A percentile compares a stretch with the other conserved stretches of the same genome.
Conservation (phyloP, 2,329 filamentous ascomycete genomes). For the Aspergillus thermomutatus region DNA sequence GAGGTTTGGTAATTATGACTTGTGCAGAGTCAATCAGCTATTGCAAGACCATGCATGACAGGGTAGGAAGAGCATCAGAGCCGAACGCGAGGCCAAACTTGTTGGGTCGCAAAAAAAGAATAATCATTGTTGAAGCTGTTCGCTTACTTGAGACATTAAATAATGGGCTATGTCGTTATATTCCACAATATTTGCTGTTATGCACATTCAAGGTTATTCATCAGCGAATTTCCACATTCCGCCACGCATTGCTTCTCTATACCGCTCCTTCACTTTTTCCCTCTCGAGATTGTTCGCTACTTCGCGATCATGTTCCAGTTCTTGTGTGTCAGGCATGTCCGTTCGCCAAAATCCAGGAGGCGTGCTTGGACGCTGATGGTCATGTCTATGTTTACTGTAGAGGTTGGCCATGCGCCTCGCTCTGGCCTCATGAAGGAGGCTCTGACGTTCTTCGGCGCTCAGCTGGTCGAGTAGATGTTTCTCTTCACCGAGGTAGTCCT, state of each 20-base stretch:
- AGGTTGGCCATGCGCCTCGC: constrained; percentile 69
- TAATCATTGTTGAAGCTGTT: no score
- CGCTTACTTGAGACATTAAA: not conserved
- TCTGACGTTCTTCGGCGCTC: constrained; percentile 58
- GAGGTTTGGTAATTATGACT: not conserved
- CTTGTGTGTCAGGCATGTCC: constrained; percentile 87
- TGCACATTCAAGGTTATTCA: constrained; percentile 49
- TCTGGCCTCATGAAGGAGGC: constrained; percentile 72
- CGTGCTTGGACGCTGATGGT: constrained; percentile 66
- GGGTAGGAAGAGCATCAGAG: no score
- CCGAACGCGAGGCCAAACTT: no score
- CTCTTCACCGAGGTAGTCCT: constrained; percentile 54
- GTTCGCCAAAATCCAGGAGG: constrained; percentile 89
- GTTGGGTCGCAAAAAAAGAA: no score
- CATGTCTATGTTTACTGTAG: constrained; percentile 73
- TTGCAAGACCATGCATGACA: no score
- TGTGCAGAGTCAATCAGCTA: no score
- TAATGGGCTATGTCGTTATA: not conserved
- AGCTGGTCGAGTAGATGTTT: constrained; percentile 44
- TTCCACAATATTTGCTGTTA: not conserved
- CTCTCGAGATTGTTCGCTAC: constrained; percentile 63
- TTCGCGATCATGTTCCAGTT: constrained; percentile 62
- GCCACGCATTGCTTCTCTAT: constrained; percentile 75
- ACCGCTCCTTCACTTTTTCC: constrained; percentile 66
- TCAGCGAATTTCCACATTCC: constrained; percentile 81